Evolutionary conservation across 75 land plant species (phyloP).

Genomic region (Pinus albicaulis): DNA sequence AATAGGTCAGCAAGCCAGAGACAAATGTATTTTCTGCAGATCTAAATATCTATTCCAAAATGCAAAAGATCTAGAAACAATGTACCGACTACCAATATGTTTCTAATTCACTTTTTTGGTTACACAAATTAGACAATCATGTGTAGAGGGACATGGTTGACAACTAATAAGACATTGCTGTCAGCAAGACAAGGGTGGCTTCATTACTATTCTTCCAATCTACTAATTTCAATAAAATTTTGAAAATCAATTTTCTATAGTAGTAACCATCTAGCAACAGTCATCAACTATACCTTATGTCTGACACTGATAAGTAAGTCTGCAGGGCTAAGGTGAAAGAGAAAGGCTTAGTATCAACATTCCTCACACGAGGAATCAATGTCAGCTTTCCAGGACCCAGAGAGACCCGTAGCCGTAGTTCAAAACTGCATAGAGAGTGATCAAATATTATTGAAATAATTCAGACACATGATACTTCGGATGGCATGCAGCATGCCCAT

Average conservation of each 20-base stretch:
- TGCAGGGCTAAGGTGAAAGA: conserved; percentile 40
- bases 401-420: conserved; percentile 34
- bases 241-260: background rate
- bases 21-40: too few relatives aligned
- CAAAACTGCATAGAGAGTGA: conserved; percentile 28
- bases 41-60: conserved; percentile 5
- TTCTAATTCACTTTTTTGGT: background rate
- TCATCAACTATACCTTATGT: conserved; percentile 24
- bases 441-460: background rate
- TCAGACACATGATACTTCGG: background rate
- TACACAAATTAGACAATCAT: background rate
- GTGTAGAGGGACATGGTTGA: background rate
- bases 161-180: background rate
- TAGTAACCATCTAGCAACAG: background rate
- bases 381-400: conserved; percentile 28
- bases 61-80: background rate
- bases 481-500: background rate
- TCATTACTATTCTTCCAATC: background rate
- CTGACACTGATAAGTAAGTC: conserved; percentile 40
- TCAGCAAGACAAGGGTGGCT: background rate
- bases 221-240: background rate
- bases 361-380: conserved; percentile 33
- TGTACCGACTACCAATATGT: background rate
- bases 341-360: conserved; percentile 30
- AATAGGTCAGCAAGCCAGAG: background rate